Percentiles rank a stretch among this genome's conserved stretches.
Evolutionary conservation across 176 grass and related monocot species (phyloP).

Genomic region (Musa beccarii): DNA sequence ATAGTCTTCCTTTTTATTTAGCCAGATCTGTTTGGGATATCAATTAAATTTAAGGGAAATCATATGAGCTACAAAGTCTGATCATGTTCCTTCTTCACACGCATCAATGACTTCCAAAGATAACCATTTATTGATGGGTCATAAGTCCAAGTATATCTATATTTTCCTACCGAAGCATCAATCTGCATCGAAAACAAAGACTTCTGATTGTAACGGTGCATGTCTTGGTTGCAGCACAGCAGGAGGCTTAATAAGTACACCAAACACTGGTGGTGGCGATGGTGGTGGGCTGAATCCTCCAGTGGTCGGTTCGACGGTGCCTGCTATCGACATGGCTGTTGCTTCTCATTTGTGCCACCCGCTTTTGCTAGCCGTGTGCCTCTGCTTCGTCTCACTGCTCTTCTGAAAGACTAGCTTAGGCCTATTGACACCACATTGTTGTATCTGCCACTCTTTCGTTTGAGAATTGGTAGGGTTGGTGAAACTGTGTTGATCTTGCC

Average conservation of each 20-base stretch:
- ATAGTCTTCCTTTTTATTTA: too few species aligned
- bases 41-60: too few species aligned
- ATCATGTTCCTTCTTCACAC: background rate
- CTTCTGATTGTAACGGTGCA: too few species aligned
- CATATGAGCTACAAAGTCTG: background rate
- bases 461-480: background rate
- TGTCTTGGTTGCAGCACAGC: slow-evolving; percentile 9
- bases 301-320: background rate
- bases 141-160: background rate
- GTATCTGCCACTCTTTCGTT: background rate
- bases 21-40: too few species aligned
- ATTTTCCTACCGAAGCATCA: background rate
- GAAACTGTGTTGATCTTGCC: background rate
- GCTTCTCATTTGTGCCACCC: background rate
- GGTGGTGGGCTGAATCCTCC: slow-evolving; percentile 1
- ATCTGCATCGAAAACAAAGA: background rate
- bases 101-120: background rate
- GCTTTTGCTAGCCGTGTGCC: background rate
- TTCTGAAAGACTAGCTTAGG: background rate
- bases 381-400: background rate
- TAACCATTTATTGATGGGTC: background rate
- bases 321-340: background rate
- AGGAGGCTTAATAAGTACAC: background rate
- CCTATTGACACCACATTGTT: background rate
- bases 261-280: background rate